Base-by-base conservation (phyloP, 805 yeast species). In the Pichia manshurica region DNA sequence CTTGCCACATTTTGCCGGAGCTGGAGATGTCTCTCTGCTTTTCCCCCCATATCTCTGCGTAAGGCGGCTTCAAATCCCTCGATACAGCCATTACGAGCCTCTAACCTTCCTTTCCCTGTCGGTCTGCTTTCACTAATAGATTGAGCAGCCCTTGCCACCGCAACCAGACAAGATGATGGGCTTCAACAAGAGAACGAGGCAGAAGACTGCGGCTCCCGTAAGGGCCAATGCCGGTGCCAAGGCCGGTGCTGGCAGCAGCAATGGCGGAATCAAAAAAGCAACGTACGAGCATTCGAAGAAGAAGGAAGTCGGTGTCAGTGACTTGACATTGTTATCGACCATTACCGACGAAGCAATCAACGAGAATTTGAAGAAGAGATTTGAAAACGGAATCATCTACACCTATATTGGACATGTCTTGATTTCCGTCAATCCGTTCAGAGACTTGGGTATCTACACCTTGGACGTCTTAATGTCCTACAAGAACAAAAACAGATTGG, bases 251-350 rank as follows among this genome's bases (percentile, higher is more conserved):
- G 81, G 48, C 28, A 37, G 16, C 56, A 87, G 81, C 34, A 74
- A 78, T 55, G 59, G 58, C 13, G 64, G 62, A n/a, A 81, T 86
- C 47, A 81, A 86, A 62, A 91, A 91, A 71, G 97, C 97, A 13
- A 84, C 88, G 43, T 93, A 89, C 63, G 98, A 93, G 57, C 67
- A 84, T 31, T 71, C 81, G 46, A 89, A 89, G 70, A 87, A 87
- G 75, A 87, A 89, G 65, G 98, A 93, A 67, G 98, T 93, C n/a
- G 99, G 99, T 45, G 97, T 93, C 8, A 84, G 95, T 38, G 99
- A 93, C 67, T 73, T 93, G 60, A 93, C 99, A 0, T 70, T 93
- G 45, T 73, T 93, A 52, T 83, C 95, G 23, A 85, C 84, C 51
- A 91, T 93, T 59, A 76, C 93, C 39, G 97, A 93, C 64, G 95